Conservation (phyloP, 202 grass and related monocot genomes). For the Cymbopogon flexuosus region DNA sequence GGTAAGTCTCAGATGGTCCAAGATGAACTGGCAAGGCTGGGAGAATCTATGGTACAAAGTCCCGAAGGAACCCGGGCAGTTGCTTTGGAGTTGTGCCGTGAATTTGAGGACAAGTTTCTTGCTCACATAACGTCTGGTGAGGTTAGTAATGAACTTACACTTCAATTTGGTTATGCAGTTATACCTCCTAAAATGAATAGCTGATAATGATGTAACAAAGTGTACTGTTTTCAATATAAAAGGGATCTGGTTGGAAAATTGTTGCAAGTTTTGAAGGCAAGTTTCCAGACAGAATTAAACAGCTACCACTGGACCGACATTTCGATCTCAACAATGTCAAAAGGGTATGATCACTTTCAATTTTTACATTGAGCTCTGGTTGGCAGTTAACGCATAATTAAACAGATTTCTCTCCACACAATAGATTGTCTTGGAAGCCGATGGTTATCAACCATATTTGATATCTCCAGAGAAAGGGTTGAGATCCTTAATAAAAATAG, state of each 20-base stretch:
- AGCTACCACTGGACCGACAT: conserved; percentile 66
- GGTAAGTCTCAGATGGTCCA: conserved; percentile 78
- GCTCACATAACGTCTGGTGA: conserved; percentile 66
- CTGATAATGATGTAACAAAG: conserved; percentile 4
- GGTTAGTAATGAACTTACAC: conserved; percentile 42
- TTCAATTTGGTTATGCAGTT: conserved; percentile 12
- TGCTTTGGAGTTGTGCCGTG: conserved; percentile 70
- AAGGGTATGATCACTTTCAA: conserved; percentile 39
- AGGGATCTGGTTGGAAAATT: conserved; percentile 79
- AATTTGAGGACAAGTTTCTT: conserved; percentile 80
- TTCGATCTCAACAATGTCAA: conserved; percentile 82
- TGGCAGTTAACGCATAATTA: not conserved
- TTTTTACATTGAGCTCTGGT: not conserved
- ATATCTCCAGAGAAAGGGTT: conserved; percentile 85
- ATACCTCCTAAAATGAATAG: not conserved
- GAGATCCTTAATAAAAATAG: conserved; percentile 79
- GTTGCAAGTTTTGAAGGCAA: conserved; percentile 82
- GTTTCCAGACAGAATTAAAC: conserved; percentile 73
- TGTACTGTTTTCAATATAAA: conserved; percentile 26
- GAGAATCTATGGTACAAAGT: conserved; percentile 73
- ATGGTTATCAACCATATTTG: conserved; percentile 79
- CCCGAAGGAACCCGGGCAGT: conserved; percentile 70
- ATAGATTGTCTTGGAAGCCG: conserved; percentile 82
- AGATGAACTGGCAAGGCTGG: conserved; percentile 64
- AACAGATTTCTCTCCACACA: conserved; percentile 17